These are phyloP conservation scores for Fusarium haematococcum DNA, from an alignment of 2,329 filamentous ascomycete genomes.

Conservation along the genomic window DNA sequence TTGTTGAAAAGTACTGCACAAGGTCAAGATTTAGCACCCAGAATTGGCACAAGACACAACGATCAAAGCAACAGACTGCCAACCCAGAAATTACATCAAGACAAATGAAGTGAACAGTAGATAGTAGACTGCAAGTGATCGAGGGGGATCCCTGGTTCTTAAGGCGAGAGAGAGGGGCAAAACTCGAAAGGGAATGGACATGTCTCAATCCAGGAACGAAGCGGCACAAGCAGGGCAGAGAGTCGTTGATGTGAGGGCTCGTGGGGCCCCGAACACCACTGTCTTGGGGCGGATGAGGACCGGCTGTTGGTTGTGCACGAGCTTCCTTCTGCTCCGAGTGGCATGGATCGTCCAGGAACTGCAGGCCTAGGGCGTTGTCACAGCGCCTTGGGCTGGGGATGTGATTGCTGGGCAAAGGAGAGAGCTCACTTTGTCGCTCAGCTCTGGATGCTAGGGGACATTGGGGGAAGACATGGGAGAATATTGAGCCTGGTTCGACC, in stretches of 20 bases:
- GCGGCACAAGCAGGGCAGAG: conserved; percentile 36
- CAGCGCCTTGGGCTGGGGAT: conserved; percentile 37
- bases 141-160: conserved; percentile 42
- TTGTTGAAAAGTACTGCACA: conserved; percentile 76
- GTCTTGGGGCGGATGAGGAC: conserved; percentile 38
- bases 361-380: conserved; percentile 40
- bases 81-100: conserved; percentile 13
- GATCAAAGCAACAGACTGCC: conserved; percentile 2
- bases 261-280: conserved; percentile 34
- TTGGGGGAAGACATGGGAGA: conserved; percentile 28
- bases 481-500: conserved; percentile 23
- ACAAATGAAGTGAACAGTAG: conserved; percentile 7
- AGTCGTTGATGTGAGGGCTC: conserved; percentile 35
- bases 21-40: conserved; percentile 30
- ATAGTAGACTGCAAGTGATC: conserved; percentile 4
- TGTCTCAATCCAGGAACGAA: conserved; percentile 57
- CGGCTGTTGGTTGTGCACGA: conserved; percentile 38
- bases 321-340: conserved; percentile 29
- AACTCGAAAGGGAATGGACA: conserved; percentile 48
- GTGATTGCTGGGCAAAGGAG: conserved; percentile 39
- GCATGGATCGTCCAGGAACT: conserved; percentile 42
- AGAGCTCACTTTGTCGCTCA: conserved; percentile 27
- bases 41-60: conserved; percentile 5
- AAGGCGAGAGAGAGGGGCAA: conserved; percentile 41
- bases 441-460: conserved; percentile 27